Conservation (phyloP, 805 yeast genomes). For the Kazachstania viticola region DNA sequence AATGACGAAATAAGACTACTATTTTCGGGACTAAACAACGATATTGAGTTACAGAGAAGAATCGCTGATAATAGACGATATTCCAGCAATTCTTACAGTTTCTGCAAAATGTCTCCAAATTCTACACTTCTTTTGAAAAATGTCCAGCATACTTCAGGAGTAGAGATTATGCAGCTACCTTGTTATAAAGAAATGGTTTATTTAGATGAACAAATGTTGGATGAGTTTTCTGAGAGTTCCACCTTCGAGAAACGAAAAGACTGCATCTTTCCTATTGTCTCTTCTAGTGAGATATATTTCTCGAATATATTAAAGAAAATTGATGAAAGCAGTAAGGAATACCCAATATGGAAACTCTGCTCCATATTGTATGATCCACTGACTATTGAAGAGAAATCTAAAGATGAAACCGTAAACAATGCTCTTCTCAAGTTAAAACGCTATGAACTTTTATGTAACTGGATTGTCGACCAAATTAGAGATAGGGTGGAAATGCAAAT, state of each 20-base stretch:
- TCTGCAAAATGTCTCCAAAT: slow-evolving; percentile 15
- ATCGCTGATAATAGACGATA: slow-evolving; percentile 23
- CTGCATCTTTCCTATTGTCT: slow-evolving; percentile 30
- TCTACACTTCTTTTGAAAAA: slow-evolving; percentile 11
- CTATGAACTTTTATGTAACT: slow-evolving; percentile 37
- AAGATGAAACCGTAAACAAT: slow-evolving; percentile 12
- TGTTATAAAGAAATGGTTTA: background rate
- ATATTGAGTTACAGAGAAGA: slow-evolving; percentile 18
- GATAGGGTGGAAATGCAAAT: slow-evolving; percentile 26
- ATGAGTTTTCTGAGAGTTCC: background rate
- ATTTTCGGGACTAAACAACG: slow-evolving; percentile 33
- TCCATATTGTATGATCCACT: slow-evolving; percentile 49
- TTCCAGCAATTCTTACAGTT: slow-evolving; percentile 7
- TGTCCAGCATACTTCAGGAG: slow-evolving; percentile 4
- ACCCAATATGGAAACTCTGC: slow-evolving; percentile 41
- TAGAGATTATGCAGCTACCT: background rate
- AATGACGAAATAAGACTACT: slow-evolving; percentile 8
- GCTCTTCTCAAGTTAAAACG: slow-evolving; percentile 27
- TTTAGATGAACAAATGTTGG: too few relatives aligned
- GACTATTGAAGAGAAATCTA: slow-evolving; percentile 10
- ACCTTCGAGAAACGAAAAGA: slow-evolving; percentile 14
- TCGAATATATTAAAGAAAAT: slow-evolving; percentile 13
- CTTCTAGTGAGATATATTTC: slow-evolving; percentile 26
- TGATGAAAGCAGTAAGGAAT: slow-evolving; percentile 13
- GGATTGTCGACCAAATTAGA: slow-evolving; percentile 44